Evolutionary conservation across 2,329 filamentous ascomycete genomes (phyloP).

Genomic region (Ophiostoma ips): DNA sequence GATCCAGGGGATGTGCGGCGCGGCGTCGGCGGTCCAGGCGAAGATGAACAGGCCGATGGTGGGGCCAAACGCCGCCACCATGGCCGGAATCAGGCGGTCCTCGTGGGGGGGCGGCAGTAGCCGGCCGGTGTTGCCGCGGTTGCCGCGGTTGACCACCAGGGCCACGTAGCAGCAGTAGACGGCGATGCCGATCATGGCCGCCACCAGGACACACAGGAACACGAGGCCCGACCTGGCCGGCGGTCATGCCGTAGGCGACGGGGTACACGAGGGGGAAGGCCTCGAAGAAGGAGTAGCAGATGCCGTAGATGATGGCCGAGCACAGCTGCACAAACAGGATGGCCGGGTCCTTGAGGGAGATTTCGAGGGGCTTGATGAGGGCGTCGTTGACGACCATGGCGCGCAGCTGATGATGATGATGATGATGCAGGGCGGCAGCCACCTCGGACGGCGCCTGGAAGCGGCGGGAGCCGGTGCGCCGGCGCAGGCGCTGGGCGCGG

Average conservation of each 20-base stretch:
- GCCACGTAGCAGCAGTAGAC: slow-evolving; percentile 38
- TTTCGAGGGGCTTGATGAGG: slow-evolving; percentile 38
- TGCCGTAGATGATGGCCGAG: slow-evolving; percentile 46
- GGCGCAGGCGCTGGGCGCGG: slow-evolving; percentile 37
- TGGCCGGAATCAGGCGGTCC: slow-evolving; percentile 38
- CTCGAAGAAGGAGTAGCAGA: slow-evolving; percentile 51
- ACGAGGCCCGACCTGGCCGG: slow-evolving; percentile 44
- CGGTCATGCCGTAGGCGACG: slow-evolving; percentile 43
- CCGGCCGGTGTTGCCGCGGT: slow-evolving; percentile 28
- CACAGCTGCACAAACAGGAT: slow-evolving; percentile 50
- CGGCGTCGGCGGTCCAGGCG: slow-evolving; percentile 36
- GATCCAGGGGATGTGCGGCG: slow-evolving; percentile 37
- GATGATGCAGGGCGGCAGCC: no score
- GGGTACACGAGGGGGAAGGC: slow-evolving; percentile 52
- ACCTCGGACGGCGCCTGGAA: slow-evolving; percentile 52
- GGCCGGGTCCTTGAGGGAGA: slow-evolving; percentile 46
- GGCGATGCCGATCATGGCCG: slow-evolving; percentile 36
- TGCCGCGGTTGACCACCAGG: slow-evolving; percentile 36
- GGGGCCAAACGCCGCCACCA: slow-evolving; percentile 37
- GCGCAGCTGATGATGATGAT: no score
- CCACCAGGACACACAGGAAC: slow-evolving; percentile 46
- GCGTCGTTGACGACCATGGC: slow-evolving; percentile 36
- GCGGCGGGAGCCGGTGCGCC: slow-evolving; percentile 39
- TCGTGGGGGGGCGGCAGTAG: slow-evolving; percentile 40
- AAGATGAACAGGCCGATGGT: slow-evolving; percentile 48